phyloP scores from a whole-genome alignment of 2,329 filamentous ascomycete species.

The Huntiella savannae region DNA sequence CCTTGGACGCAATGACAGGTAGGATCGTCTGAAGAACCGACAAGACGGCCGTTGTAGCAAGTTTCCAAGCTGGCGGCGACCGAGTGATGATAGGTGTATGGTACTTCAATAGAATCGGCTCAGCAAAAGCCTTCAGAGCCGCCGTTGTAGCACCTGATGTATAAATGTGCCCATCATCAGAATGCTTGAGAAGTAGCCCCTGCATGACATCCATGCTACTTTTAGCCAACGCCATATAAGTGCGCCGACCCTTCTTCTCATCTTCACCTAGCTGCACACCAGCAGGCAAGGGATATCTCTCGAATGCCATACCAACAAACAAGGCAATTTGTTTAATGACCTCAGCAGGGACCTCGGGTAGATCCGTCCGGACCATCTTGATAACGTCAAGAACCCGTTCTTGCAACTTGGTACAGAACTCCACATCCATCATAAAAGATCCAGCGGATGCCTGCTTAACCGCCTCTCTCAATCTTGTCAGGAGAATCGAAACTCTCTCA shows the following conservation, averaged over 20 bases:
- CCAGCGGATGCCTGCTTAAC: conserved; percentile 50
- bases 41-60: conserved; percentile 53
- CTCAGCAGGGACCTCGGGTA: conserved; percentile 44
- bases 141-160: conserved; percentile 44
- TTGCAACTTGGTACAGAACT: conserved; percentile 56
- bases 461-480: conserved; percentile 50
- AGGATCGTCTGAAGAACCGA: conserved; percentile 49
- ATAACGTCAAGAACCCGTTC: conserved; percentile 48
- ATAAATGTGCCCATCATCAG: conserved; percentile 48
- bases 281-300: not conserved
- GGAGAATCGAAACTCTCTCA: conserved; percentile 45
- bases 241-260: conserved; percentile 35
- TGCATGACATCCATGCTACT: conserved; percentile 55
- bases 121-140: conserved; percentile 46
- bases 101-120: conserved; percentile 64
- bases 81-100: conserved; percentile 53
- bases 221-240: conserved; percentile 80
- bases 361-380: conserved; percentile 46
- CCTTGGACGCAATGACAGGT: conserved; percentile 25
- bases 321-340: conserved; percentile 51
- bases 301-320: conserved; percentile 52
- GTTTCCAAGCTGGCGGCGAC: conserved; percentile 55
- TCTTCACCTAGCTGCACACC: conserved; percentile 13
- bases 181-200: conserved; percentile 37
- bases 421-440: conserved; percentile 51